A percentile compares a stretch with the other conserved stretches of the same genome.
Conservation (phyloP, 495 filamentous ascomycete species). For the Amorphotheca resinae region DNA sequence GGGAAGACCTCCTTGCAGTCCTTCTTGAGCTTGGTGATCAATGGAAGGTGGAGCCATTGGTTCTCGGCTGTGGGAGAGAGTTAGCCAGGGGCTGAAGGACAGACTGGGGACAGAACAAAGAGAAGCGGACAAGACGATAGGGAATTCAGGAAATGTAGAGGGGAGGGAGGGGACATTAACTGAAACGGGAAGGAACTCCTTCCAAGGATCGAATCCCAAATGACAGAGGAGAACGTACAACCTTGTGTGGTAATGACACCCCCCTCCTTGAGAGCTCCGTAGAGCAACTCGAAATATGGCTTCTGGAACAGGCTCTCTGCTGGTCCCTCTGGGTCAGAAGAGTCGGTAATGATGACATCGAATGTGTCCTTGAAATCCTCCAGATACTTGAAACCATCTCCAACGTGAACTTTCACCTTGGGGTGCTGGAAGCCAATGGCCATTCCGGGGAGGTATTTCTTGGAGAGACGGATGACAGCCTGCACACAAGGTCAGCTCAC, state of each 20-base stretch:
- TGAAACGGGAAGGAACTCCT: not conserved
- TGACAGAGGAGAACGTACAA: constrained; percentile 78
- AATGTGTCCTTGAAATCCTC: constrained; percentile 86
- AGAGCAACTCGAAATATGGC: constrained; percentile 90
- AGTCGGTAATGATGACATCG: constrained; percentile 99
- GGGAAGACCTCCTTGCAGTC: constrained; percentile 96
- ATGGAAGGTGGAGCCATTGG: constrained; percentile 92
- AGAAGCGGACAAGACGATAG: not conserved
- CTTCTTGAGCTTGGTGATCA: constrained; percentile 89
- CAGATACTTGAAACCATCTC: constrained; percentile 97
- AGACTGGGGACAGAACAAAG: not conserved
- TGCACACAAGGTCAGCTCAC: constrained; percentile 22
- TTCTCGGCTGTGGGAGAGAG: constrained; percentile 63
- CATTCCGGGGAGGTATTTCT: constrained; percentile 97
- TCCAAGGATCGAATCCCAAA: not conserved
- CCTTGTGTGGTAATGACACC: constrained; percentile 99
- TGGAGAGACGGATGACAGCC: constrained; percentile 96
- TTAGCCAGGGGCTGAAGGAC: not conserved
- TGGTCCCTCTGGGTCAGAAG: constrained; percentile 91
- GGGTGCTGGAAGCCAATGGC: constrained; percentile 84
- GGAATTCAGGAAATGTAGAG: constrained; percentile 6
- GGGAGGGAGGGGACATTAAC: constrained; percentile 7
- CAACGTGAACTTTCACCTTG: constrained; percentile 80
- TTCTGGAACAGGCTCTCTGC: constrained; percentile 96
- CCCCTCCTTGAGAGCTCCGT: constrained; percentile 79